These are phyloP conservation scores for Malus sieversii DNA, from an alignment of 306 rosid species.

Conservation along the genomic window DNA sequence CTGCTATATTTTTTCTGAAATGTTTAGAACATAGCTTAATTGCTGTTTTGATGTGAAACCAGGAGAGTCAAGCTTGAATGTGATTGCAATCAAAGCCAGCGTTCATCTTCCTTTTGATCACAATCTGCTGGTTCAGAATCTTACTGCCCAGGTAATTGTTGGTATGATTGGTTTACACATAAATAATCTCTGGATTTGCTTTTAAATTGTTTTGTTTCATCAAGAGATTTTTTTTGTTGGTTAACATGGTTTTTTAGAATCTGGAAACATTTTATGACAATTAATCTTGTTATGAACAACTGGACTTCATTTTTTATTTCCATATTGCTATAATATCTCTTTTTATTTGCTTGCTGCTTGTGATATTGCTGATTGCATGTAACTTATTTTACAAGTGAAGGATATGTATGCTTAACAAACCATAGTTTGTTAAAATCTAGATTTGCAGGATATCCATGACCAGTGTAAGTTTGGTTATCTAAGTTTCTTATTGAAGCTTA, in stretches of 20 bases:
- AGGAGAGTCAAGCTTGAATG: slow-evolving; percentile 72
- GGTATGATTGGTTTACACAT: background rate
- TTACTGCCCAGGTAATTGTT: slow-evolving; percentile 64
- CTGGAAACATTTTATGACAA: background rate
- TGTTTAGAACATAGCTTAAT: slow-evolving; percentile 12
- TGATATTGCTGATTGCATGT: background rate
- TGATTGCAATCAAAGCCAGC: slow-evolving; percentile 77
- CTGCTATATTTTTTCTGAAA: background rate
- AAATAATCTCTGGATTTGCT: background rate
- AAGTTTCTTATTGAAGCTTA: background rate
- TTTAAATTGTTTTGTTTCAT: background rate
- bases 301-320: background rate
- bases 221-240: background rate
- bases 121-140: slow-evolving; percentile 70
- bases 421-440: background rate
- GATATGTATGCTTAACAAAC: background rate
- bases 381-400: background rate
- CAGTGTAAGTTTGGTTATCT: background rate
- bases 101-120: slow-evolving; percentile 82
- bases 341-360: background rate
- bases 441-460: background rate
- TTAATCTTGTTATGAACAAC: background rate
- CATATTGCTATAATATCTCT: background rate
- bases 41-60: slow-evolving; percentile 32
- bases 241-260: background rate